Conservation (phyloP, 768 basidiomycete species). For the Mycena sanguinolenta region DNA sequence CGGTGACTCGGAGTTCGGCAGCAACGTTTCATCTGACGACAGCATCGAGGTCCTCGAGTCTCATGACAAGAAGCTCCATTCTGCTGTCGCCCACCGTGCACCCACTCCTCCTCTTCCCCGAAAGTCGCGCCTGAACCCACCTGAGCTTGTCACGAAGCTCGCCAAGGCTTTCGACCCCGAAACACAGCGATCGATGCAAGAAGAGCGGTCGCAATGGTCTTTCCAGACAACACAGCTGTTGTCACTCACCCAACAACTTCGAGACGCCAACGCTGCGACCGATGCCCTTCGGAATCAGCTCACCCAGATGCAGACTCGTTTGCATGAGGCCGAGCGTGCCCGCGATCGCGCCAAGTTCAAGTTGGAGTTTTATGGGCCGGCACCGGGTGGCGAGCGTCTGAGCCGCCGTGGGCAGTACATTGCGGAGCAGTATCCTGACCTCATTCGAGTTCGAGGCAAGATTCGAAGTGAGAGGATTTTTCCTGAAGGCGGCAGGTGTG, state of each 20-base stretch:
- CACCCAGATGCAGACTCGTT: not conserved
- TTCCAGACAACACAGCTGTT: conserved; percentile 7
- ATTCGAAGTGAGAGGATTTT: conserved; percentile 18
- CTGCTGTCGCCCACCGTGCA: not conserved
- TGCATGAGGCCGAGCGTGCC: conserved; percentile 12
- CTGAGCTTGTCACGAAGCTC: not conserved
- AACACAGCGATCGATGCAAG: not conserved
- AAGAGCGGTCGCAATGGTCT: conserved; percentile 4
- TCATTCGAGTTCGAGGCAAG: conserved; percentile 1
- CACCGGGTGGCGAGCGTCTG: too few species aligned
- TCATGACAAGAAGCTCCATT: not conserved
- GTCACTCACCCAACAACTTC: conserved; percentile 6
- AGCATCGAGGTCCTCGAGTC: not conserved
- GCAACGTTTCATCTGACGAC: conserved; percentile 23
- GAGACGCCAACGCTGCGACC: conserved; percentile 16
- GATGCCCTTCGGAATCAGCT: conserved; percentile 13
- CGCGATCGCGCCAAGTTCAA: conserved; percentile 34
- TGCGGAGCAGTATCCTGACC: not conserved
- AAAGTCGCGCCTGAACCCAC: not conserved
- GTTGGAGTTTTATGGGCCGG: not conserved
- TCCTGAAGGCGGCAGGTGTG: conserved; percentile 6
- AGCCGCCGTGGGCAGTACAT: not conserved
- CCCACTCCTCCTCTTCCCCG: conserved; percentile 9
- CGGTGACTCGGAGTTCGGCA: conserved; percentile 23
- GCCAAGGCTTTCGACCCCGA: conserved; percentile 1